Evolutionary conservation across 306 rosid species (phyloP), one percentile per base, ranked within the genome.

Genomic region (Malus asiatica): DNA sequence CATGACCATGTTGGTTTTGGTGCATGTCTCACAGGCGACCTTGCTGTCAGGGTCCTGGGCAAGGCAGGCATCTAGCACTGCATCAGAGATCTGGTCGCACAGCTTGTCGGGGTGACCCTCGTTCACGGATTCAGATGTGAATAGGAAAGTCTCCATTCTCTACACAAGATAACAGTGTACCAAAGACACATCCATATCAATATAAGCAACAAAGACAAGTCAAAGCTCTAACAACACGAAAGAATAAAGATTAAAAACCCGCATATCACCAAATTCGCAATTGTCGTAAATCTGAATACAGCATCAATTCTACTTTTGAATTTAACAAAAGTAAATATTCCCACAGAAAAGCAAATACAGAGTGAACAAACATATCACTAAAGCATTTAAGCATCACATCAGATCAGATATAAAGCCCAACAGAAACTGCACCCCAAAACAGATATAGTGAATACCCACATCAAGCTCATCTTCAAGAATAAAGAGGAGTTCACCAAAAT

Each of bases 71-170:
- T 96, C 99, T 0, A 96, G 99, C 78, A 96, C 99, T 1, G 99
- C 99, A 80, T 96, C 99, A 8, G 99, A 96, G 89, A 96, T 86
- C 97, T 96, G 99, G 81, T 96, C 99, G 66, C 99, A 96, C 77
- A 96, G 90, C 93, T 96, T 96, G 96, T 96, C 99, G 2, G 99
- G 99, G 87, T 96, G 99, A 77, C 99, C 99, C 93, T 96, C 99
- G 45, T 96, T 96, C 32, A 96, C 99, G 1, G 99, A 96, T 74
- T 96, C 99, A 23, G 99, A 96, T 25, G 99, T 96, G 78, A 77
- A 96, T 73, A 96, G 94, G 78, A 96, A 96, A 86, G 98, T 90
- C 83, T 92, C 91, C 97, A 96, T 92, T 85, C 77, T 88, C 73
- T 87, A 59, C 85, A 85, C 48, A 86, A 22, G 70, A 74, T 13